These are phyloP conservation scores for Phytophthora rubi DNA, from an alignment of 352 stramenopile genomes.

Conservation along the genomic window DNA sequence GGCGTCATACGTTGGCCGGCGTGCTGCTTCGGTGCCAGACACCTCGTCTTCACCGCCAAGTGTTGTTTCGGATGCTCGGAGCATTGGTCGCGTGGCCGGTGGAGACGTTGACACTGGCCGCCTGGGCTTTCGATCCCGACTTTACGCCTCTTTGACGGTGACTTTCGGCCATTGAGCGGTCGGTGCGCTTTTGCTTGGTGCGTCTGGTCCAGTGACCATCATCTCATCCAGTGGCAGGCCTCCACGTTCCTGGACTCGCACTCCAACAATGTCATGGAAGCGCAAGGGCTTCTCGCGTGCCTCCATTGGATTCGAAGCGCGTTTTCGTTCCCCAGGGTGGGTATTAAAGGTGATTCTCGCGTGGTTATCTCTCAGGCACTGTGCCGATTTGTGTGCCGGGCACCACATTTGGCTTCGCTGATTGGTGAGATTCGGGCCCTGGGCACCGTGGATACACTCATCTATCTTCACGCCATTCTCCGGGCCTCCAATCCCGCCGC, in stretches of 20 bases:
- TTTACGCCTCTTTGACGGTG: background rate
- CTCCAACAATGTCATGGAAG: constrained; percentile 36
- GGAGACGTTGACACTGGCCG: too few species aligned
- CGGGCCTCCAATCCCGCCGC: constrained; percentile 10
- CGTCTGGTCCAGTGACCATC: constrained; percentile 4
- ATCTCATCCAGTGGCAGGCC: constrained; percentile 12
- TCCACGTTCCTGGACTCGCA: constrained; percentile 1
- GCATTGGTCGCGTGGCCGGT: too few species aligned
- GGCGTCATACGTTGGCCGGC: too few species aligned
- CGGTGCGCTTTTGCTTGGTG: constrained; percentile 12
- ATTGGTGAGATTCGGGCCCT: constrained; percentile 4
- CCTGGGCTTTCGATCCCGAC: too few species aligned
- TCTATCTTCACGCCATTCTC: too few species aligned
- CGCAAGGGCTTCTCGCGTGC: constrained; percentile 20
- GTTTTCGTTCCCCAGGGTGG: background rate
- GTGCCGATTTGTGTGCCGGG: background rate
- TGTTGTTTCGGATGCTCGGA: too few species aligned
- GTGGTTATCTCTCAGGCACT: constrained; percentile 23
- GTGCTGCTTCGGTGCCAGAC: too few species aligned
- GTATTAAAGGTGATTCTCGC: constrained; percentile 22
- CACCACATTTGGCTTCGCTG: background rate
- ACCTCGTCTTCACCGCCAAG: too few species aligned
- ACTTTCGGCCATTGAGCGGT: background rate
- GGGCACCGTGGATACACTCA: too few species aligned
- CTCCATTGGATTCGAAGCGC: constrained; percentile 8